Evolutionary conservation across 1,284 basidiomycete genomes (phyloP).

Genomic region (Porodaedalea pini): DNA sequence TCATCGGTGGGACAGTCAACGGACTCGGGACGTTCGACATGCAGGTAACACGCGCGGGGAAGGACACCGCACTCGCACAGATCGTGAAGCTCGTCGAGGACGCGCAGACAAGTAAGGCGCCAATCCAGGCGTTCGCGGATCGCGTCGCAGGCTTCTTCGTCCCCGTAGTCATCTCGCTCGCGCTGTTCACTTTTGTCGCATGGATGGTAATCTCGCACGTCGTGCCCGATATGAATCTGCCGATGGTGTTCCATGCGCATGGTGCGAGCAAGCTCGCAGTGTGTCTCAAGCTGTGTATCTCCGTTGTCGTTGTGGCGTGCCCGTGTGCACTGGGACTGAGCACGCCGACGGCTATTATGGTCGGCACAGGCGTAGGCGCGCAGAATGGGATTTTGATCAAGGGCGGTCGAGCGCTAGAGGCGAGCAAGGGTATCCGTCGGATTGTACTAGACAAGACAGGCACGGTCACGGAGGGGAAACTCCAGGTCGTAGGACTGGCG

Average conservation of each 20-base stretch:
- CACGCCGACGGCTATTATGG: slow-evolving; percentile 99
- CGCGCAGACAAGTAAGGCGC: slow-evolving; percentile 96
- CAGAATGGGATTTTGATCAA: slow-evolving; percentile 98
- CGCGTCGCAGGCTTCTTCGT: slow-evolving; percentile 94
- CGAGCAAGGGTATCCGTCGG: slow-evolving; percentile 76
- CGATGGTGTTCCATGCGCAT: slow-evolving; percentile 79
- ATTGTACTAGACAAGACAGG: slow-evolving; percentile 98
- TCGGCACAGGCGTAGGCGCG: slow-evolving; percentile 96
- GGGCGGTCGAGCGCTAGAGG: slow-evolving; percentile 91
- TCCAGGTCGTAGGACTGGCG: slow-evolving; percentile 66
- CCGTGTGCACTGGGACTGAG: slow-evolving; percentile 96
- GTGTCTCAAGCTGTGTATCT: slow-evolving; percentile 96
- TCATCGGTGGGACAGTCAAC: slow-evolving; percentile 97
- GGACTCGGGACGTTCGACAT: slow-evolving; percentile 95
- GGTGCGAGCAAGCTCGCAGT: slow-evolving; percentile 87
- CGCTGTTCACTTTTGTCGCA: slow-evolving; percentile 74
- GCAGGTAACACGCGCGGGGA: slow-evolving; percentile 90
- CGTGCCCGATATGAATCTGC: slow-evolving; percentile 60
- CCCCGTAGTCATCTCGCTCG: slow-evolving; percentile 83
- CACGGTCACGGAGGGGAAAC: slow-evolving; percentile 88
- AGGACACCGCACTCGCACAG: slow-evolving; percentile 93
- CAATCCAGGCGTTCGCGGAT: slow-evolving; percentile 97
- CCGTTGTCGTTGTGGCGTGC: slow-evolving; percentile 97
- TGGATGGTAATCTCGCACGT: slow-evolving; percentile 83
- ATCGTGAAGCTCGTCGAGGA: slow-evolving; percentile 98